Evolutionary conservation across 805 yeast genomes (phyloP).

Genomic region (Nakazawaea populi): DNA sequence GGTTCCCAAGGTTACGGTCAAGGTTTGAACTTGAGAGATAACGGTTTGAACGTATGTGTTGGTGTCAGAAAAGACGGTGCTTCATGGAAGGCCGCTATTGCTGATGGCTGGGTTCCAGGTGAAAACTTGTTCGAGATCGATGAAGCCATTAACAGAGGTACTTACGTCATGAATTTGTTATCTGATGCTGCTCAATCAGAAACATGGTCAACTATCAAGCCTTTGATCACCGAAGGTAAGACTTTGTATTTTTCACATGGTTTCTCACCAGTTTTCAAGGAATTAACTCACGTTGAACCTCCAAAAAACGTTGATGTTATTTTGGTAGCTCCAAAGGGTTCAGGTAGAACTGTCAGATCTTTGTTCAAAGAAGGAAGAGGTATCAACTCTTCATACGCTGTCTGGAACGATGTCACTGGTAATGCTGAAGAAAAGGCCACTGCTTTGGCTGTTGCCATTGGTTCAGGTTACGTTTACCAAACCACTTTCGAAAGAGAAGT

Average conservation of each 20-base stretch:
- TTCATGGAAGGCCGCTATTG: conserved; percentile 99
- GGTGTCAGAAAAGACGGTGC: conserved; percentile 99
- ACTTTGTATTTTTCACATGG: conserved; percentile 99
- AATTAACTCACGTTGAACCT: conserved; percentile 92
- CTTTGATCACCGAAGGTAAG: conserved; percentile 93
- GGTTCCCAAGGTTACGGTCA: conserved; percentile 99
- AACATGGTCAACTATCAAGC: conserved; percentile 87
- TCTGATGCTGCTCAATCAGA: conserved; percentile 99
- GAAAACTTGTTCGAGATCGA: conserved; percentile 92
- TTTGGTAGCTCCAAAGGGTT: conserved; percentile 99
- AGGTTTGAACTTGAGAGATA: conserved; percentile 98
- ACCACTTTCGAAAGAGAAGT: conserved; percentile 99
- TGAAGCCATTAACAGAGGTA: conserved; percentile 91
- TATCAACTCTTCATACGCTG: conserved; percentile 99
- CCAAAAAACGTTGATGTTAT: conserved; percentile 95
- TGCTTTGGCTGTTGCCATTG: conserved; percentile 98
- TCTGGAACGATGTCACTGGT: conserved; percentile 99
- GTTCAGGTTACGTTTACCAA: conserved; percentile 99
- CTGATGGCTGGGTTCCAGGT: conserved; percentile 99
- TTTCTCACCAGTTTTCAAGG: conserved; percentile 98
- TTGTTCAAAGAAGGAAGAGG: conserved; percentile 99
- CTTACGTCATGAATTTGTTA: conserved; percentile 93
- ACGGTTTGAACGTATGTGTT: conserved; percentile 93
- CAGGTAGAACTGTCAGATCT: conserved; percentile 99
- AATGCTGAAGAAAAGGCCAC: conserved; percentile 98